Evolutionary conservation across 2,329 filamentous ascomycete species (phyloP).

Genomic region (Chaetomium globosum): DNA sequence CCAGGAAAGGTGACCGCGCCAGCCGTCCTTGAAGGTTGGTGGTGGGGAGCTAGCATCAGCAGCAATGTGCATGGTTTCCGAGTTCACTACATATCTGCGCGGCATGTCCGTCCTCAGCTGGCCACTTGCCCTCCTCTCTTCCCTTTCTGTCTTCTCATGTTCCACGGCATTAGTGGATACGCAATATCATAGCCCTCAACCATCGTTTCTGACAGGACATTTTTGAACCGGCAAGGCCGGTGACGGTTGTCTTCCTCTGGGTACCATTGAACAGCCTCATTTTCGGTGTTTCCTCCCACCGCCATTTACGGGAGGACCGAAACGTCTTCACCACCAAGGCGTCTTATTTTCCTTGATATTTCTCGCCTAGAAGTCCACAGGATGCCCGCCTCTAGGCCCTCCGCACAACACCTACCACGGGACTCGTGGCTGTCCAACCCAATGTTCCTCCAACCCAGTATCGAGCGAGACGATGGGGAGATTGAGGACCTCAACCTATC

Average conservation of each 20-base stretch:
- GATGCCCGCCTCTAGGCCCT: conserved; percentile 44
- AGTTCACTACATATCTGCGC: conserved; percentile 29
- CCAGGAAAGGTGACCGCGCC: conserved; percentile 24
- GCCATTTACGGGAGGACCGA: not conserved
- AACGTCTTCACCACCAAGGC: not conserved
- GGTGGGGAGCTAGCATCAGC: conserved; percentile 24
- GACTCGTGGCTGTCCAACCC: conserved; percentile 59
- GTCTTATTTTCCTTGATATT: not conserved
- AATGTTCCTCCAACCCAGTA: conserved; percentile 49
- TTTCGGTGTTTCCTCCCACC: not conserved
- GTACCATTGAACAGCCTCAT: conserved; percentile 19
- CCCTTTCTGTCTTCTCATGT: conserved; percentile 24
- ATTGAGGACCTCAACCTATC: conserved; percentile 47
- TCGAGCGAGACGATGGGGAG: conserved; percentile 49
- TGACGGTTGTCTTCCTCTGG: conserved; percentile 28
- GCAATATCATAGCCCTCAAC: conserved; percentile 14
- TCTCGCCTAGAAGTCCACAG: conserved; percentile 9
- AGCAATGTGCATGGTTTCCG: not conserved
- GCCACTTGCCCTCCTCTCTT: conserved; percentile 17
- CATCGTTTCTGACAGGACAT: conserved; percentile 29
- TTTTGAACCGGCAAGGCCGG: conserved; percentile 42
- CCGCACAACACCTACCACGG: conserved; percentile 42
- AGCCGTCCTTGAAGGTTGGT: conserved; percentile 27
- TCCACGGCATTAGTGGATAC: conserved; percentile 27
- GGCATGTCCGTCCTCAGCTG: conserved; percentile 27